Base-by-base conservation (phyloP, 805 yeast species). In the Candida succiphila region DNA sequence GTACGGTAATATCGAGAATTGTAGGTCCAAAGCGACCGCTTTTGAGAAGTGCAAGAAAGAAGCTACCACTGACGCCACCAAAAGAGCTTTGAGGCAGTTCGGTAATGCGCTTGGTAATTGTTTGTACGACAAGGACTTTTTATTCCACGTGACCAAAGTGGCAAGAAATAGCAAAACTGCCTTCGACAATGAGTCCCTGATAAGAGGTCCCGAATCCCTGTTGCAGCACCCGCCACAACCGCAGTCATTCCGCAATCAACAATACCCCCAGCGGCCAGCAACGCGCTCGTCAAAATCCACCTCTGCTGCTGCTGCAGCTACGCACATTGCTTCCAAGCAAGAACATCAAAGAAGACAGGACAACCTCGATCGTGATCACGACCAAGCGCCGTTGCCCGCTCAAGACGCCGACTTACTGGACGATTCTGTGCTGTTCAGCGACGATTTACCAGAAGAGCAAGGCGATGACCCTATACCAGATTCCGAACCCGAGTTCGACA, bases 21-120 rank as follows among this genome's bases (percentile, higher is more conserved):
- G 84, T 29, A 69, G 73, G 32, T 65, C 76, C 17, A 78, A 73
- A 49, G 79, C 80, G 2, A 71, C 72, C 59, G 89, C 94, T 0
- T 79, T 71, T 51, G 85, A 75, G 34, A 86, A 83, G 49, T 81
- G 94, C 36, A 78, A 75, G 51, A 83, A 85, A 46, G 92, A 82
- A 46, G 92, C 95, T 1, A 70, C 79, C n/a, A 81, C 88, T 0
- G 88, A 83, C 52, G 96, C 83, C 0, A 56, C 81, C 37, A 87
- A 86, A 55, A 63, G 92, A 32, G 78, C 89, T 12, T 61, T 88
- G 34, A 62, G 94, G 40, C 77, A 80, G 41, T 84, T 86, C 48
- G 95, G 94, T 25, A 73, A 78, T 43, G 77, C 83, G 0, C 56
- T 83, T 48, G 94, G 94, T 1, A 83, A 83, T 46, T 83, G 94